Base-by-base conservation (phyloP, 805 yeast genomes). In the Brettanomyces sp. region DNA sequence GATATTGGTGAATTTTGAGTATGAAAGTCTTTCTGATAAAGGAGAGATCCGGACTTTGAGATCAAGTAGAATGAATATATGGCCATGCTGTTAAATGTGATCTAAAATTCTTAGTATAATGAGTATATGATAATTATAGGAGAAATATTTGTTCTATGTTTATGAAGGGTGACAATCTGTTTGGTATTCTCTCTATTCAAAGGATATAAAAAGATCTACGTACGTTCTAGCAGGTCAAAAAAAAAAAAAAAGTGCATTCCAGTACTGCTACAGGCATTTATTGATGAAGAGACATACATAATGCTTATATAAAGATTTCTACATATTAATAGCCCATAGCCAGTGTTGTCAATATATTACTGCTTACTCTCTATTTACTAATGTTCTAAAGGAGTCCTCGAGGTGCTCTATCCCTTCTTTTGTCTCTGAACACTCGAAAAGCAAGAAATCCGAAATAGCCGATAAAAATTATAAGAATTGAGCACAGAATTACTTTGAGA, bases 1-100 rank as follows among this genome's bases (percentile, higher is more conserved):
- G 72, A 69, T 28, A 84, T 63, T 0, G 80, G 83, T 3, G 79
- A 74, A 8, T 52, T 50, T 6, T 41, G 47, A 22, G 37, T 48
- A 36, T 69, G 67, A 48, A 80, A 70, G 51, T 85, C 95, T 44
- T 78, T 76, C 60, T 90, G 85, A 66, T 85, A 93, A 11, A 91
- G 77, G 32, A 93, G 73, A 0, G 98, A 97, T 1, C 99, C 99
- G 1, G 97, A 93, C 58, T 82, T 85, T 67, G 95, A 93, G 45
- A 91, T 76, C 14, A 93, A 82, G 56, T 84, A 80, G 8, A 91
- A 57, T 4, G 96, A 79, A 56, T 80, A 83, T 32, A 91, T 73
- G 44, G 78, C 77, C 88, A 85, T 28, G 3, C 32, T 28, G 32
- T 18, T 18, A 18, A 18, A 18, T 18, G 18, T 18, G 18, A 18